These are phyloP conservation scores for Astrephomene gubernaculifera DNA, from an alignment of 139 green algal genomes.

Conservation along the genomic window DNA sequence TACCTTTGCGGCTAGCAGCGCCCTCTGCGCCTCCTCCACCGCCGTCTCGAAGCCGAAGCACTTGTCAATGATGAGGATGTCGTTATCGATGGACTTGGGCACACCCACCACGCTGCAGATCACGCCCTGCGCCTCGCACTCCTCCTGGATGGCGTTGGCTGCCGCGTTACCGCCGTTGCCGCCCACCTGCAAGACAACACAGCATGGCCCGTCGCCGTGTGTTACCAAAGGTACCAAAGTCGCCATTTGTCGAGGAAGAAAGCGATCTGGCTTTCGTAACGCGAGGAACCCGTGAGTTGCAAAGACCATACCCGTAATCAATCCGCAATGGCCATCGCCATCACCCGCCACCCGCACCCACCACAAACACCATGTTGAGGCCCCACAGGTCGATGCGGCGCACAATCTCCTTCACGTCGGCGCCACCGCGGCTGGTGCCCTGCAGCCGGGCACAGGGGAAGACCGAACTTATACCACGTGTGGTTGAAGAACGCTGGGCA, in stretches of 20 bases:
- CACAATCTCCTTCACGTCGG: slow-evolving; percentile 94
- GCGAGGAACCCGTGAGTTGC: too few relatives aligned
- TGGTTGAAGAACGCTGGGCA: too few relatives aligned
- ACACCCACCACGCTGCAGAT: slow-evolving; percentile 88
- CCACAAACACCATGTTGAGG: slow-evolving; percentile 93
- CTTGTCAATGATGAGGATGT: slow-evolving; percentile 88
- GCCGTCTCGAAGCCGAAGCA: slow-evolving; percentile 91
- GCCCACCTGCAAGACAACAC: slow-evolving; percentile 63
- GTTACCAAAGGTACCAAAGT: too few relatives aligned
- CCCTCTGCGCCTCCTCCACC: slow-evolving; percentile 84
- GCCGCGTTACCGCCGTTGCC: slow-evolving; percentile 91
- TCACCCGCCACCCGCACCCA: too few relatives aligned
- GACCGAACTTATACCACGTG: too few relatives aligned
- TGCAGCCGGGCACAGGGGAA: slow-evolving; percentile 41
- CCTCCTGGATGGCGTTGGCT: slow-evolving; percentile 82
- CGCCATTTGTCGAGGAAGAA: too few relatives aligned
- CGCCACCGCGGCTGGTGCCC: slow-evolving; percentile 94
- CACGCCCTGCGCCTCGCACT: slow-evolving; percentile 83
- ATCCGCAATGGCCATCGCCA: too few relatives aligned
- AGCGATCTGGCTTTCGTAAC: too few relatives aligned
- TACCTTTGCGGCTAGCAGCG: slow-evolving; percentile 75
- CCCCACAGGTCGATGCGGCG: slow-evolving; percentile 90
- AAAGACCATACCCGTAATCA: too few relatives aligned
- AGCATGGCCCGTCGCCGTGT: too few relatives aligned
- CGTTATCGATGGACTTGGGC: slow-evolving; percentile 99